Evolutionary conservation across 257 asterid genomes (phyloP).

Genomic region (Asclepias syriaca): DNA sequence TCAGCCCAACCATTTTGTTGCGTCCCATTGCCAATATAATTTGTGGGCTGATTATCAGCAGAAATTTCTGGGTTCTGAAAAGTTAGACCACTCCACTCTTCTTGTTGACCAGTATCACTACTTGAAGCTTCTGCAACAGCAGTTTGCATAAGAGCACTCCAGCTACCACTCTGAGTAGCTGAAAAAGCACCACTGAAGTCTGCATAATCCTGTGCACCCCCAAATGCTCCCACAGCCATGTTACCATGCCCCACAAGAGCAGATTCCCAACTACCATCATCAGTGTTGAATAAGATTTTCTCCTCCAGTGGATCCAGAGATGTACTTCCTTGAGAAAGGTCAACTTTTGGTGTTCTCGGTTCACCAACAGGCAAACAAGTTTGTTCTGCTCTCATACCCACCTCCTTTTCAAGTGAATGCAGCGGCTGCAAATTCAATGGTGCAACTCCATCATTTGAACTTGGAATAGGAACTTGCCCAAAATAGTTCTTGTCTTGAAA

Average conservation of each 20-base stretch:
- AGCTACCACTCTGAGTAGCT: slow-evolving; percentile 61
- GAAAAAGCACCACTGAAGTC: slow-evolving; percentile 29
- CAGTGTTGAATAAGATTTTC: slow-evolving; percentile 52
- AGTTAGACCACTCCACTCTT: slow-evolving; percentile 82
- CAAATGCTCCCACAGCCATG: slow-evolving; percentile 29
- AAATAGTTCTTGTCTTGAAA: slow-evolving; percentile 38
- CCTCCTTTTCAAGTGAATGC: slow-evolving; percentile 27
- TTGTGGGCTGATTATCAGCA: slow-evolving; percentile 39
- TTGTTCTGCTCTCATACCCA: slow-evolving; percentile 37
- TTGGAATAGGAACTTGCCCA: slow-evolving; percentile 37
- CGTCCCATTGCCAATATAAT: slow-evolving; percentile 34
- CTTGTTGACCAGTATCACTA: slow-evolving; percentile 65
- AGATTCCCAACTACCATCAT: slow-evolving; percentile 45
- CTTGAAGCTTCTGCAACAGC: slow-evolving; percentile 81
- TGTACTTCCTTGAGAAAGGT: slow-evolving; percentile 27
- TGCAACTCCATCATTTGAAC: slow-evolving; percentile 25
- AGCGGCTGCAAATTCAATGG: slow-evolving; percentile 34
- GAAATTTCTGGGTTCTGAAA: slow-evolving; percentile 64
- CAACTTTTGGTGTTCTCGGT: slow-evolving; percentile 25
- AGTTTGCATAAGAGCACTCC: slow-evolving; percentile 96
- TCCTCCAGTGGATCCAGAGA: slow-evolving; percentile 67
- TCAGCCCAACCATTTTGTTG: slow-evolving; percentile 52
- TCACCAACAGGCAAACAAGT: slow-evolving; percentile 26
- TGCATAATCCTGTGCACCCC: slow-evolving; percentile 27
- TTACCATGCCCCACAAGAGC: slow-evolving; percentile 28